Evolutionary conservation across 345 rosid species (phyloP), one percentile per base, ranked within the genome.

Genomic region (Psidium friedrichsthalianum): DNA sequence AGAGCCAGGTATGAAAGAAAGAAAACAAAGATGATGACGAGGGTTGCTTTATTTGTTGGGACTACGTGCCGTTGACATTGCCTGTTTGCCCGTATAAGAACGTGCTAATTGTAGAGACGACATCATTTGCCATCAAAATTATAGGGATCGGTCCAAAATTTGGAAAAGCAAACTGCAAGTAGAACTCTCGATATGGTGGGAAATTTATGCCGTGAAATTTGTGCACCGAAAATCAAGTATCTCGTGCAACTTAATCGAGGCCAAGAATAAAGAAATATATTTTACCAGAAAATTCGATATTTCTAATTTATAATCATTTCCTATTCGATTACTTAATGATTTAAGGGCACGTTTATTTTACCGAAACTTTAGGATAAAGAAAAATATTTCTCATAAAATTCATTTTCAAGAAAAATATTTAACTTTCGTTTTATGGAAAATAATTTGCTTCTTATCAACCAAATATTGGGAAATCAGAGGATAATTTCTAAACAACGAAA

Each of bases 291-390:
- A 5, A 32, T 32, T 18, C 12, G 11, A 64, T 16, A 1, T 5
- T 64, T 51, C 1, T 11, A 51, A 52, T 52, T 52, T 52, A 32
- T 32, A 64, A 29, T 0, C n/a, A n/a, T 3, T 3, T 64, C 16
- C 32, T 8, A 32, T 16, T 32, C 0, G 0, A 64, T 32, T 64
- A 64, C 1, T 64, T 64, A 32, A 2, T 61, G n/a, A 58, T 14
- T 27, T 6, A 27, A 59, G 40, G 3, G 4, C 4, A 21, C 0
- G 1, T 14, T 27, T 27, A 5, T 6, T 61, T 14, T 0, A 13
- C 15, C 14, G 16, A 27, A 61, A 59, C 1, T 6, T 61, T 0
- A 3, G 5, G 2, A 14, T 14, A 61, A 61, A 14, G 6, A 20
- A 6, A 61, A 61, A 61, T 14, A 27, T 47, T 9, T 47, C 9